Evolutionary conservation across 1,284 basidiomycete species (phyloP).

Genomic region (Microbotryum silenes-acaulis): DNA sequence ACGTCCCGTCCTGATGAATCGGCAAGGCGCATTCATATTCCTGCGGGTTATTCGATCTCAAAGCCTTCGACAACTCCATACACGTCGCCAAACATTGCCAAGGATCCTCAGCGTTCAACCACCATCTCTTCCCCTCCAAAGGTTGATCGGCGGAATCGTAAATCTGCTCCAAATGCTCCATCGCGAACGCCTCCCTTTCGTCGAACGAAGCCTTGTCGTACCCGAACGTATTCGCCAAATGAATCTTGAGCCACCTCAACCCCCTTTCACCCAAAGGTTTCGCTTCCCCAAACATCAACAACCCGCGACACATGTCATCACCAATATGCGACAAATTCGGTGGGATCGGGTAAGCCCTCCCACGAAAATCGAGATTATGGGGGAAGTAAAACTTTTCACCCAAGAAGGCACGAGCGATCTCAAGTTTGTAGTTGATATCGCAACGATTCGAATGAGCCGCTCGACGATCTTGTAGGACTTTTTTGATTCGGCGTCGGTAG

Average conservation of each 20-base stretch:
- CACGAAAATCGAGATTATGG: constrained; percentile 97
- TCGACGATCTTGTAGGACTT: constrained; percentile 56
- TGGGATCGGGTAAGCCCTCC: constrained; percentile 92
- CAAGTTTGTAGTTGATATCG: constrained; percentile 92
- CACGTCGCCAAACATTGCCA: constrained; percentile 96
- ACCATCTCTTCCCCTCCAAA: constrained; percentile 69
- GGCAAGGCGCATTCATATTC: constrained; percentile 70
- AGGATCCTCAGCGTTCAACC: constrained; percentile 75
- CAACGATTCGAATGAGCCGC: constrained; percentile 86
- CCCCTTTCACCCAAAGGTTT: constrained; percentile 75
- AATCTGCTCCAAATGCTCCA: constrained; percentile 65
- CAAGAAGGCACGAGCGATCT: constrained; percentile 89
- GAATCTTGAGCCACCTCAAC: constrained; percentile 80
- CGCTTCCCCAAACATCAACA: constrained; percentile 74
- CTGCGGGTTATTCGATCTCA: constrained; percentile 65
- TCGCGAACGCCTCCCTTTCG: constrained; percentile 74
- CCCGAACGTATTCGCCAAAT: constrained; percentile 85
- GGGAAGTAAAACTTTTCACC: constrained; percentile 85
- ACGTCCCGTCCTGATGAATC: constrained; percentile 96
- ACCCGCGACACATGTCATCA: constrained; percentile 83
- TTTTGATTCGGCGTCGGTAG: constrained; percentile 56
- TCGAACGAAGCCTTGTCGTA: constrained; percentile 93
- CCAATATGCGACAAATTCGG: constrained; percentile 95
- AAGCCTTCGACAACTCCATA: constrained; percentile 71
- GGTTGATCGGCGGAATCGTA: constrained; percentile 79